Base-by-base conservation (phyloP, 1,284 basidiomycete genomes). In the Apiotrichum sp. region DNA sequence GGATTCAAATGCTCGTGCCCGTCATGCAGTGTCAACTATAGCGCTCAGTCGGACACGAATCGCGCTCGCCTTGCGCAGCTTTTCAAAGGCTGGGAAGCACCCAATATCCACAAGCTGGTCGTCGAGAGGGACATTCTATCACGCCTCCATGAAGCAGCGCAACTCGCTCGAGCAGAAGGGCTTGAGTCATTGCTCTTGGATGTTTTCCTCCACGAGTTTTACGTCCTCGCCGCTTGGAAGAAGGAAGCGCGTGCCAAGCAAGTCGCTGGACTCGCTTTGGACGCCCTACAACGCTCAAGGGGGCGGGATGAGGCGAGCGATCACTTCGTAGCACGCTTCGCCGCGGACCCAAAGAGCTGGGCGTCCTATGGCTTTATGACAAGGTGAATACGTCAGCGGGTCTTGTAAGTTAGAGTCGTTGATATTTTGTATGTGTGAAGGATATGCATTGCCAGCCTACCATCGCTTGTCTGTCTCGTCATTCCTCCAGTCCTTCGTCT, bases 1-100 rank as follows among this genome's bases (percentile, higher is more conserved):
- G 48, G 44, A n/a, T 58, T 53, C 48, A n/a, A 47, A 1, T 58
- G 56, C 45, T n/a, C 16, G 6, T 58, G 56, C 10, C 7, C 6
- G 2, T 34, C 35, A 3, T 58, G 56, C 39, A 35, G 40, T 3
- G 29, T 2, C 10, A 11, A 6, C 13, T 2, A 14, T 41, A 29
- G 14, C 10, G 41, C 9, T 1, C 36, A 36, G 42, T 49, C 53
- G n/a, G 53, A 55, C 41, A 9, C 7, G 16, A 31, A 43, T 14
- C 47, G 53, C n/a, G 36, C n/a, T 29, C 29, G 42, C 29, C 41
- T 55, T 10, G 29, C 35, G 8, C 11, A 10, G 14, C 22, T 55
- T 5, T 14, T 44, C 2, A 34, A 22, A 8, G 31, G 22, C 11
- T 48, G 52, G 47, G 13, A 49, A n/a, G 13, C 10, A 4, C 13